Evolutionary conservation across 768 basidiomycete genomes (phyloP), one percentile per base, ranked within the genome.

Genomic region (Imleria badia): DNA sequence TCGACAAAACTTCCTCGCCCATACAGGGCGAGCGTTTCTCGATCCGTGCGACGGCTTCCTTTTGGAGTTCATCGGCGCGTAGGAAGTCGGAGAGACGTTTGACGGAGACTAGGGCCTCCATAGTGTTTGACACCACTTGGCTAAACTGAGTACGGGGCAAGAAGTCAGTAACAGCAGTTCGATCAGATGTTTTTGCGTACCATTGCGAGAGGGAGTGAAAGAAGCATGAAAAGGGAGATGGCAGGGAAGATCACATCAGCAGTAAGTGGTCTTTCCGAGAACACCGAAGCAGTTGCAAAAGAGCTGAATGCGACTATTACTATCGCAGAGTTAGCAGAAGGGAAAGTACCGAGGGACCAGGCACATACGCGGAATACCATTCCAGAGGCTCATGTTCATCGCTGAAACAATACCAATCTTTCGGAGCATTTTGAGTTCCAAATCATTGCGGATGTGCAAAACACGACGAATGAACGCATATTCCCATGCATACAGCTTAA

Each of bases 401-500:
- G 88, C 81, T 76, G 85, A 85, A 12, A 80, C 72, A 23, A 96
- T 73, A 3, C 92, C 94, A 52, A 98, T 94, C 67, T 85, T 90
- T 52, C 78, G 80, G 35, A 98, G 77, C 82, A 91, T 86, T 57
- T 77, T 84, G 45, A 98, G 68, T 67, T 96, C 94, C 60, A 85
- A 76, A 52, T 91, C 82, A 66, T 95, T 94, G 40, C 94, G 78
- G 3, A 94, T 88, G 20, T 82, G 77, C n/a, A 86, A 72, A 30
- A 98, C 80, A 51, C 85, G 86, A 46, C 85, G 78, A 29, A 91
- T 80, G 66, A 98, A 98, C 5, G 91, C 87, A 62, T 87, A 83
- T 73, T 98, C 96, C 96, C 96, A 98, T 3, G 90, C 91, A 70
- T 96, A 96, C 5, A 94, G 73, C 66, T 94, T 93, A 68, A 94